Base-by-base conservation (phyloP, 164 flowering plant species). In the Macadamia tetraphylla region DNA sequence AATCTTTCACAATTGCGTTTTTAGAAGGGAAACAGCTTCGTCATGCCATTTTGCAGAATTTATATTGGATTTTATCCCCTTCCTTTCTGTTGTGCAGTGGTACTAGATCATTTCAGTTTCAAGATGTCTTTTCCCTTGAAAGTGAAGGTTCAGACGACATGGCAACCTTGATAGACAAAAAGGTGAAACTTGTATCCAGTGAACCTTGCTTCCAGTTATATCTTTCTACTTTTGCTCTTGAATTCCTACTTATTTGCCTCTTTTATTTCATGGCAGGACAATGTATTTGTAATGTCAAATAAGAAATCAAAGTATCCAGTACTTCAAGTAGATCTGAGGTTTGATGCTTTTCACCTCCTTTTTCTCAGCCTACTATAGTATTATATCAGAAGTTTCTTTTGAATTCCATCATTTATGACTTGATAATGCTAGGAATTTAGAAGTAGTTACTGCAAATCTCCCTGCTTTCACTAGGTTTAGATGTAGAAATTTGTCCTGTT, bases 301-400 rank as follows among this genome's bases (percentile, higher is more conserved):
- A 88, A 85, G 80, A 91, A 94, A 78, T 90, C 98, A 62, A 92
- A 92, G 74, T 90, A 88, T 84, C 98, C 98, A 29, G 80, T 94
- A 44, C 96, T 92, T 74, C 97, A 92, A 86, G 94, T 94, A 58
- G 98, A 94, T 83, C 69, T 92, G 76, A 90, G 98, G 97, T 94
- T 56, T n/a, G 23, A 62, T 57, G 13, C 31, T 32, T 56, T 57
- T 55, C 66, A 48, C 46, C 31, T 71, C 17, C 29, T 65, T 58
- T 48, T 23, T n/a, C 66, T 69, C 53, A 1, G 64, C 59, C 58
- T 63, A 12, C 18, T 11, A 23, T 59, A 14, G 35, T n/a, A 42
- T 57, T 64, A 12, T 58, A 66, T 46, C 17, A 14, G 15, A 40
- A 42, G 29, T 15, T 67, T 1, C 51, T 46, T 46, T 46, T 3